Evolutionary conservation across 2,329 filamentous ascomycete genomes (phyloP).

Genomic region (Aspergillus oerlinghausenensis): DNA sequence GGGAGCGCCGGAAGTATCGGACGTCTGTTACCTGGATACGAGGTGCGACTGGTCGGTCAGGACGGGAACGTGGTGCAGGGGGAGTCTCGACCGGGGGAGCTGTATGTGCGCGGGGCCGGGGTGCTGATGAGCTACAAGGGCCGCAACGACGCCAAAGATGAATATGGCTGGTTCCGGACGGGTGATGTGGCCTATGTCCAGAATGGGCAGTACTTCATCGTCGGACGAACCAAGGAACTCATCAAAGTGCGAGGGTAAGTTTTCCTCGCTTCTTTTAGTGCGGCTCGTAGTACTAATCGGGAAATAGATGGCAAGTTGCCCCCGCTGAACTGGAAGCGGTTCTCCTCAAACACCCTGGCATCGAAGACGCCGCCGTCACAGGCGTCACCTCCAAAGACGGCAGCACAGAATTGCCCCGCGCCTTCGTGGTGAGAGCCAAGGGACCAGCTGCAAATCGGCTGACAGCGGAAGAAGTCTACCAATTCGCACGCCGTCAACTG

Average conservation of each 20-base stretch:
- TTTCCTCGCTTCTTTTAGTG: neutral
- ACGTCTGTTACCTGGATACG: slow-evolving; percentile 38
- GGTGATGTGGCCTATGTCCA: slow-evolving; percentile 39
- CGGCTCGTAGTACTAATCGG: neutral
- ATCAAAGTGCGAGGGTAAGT: slow-evolving; percentile 45
- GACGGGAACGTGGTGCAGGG: slow-evolving; percentile 27
- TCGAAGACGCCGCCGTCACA: slow-evolving; percentile 45
- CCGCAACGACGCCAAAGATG: slow-evolving; percentile 31
- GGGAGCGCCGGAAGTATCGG: slow-evolving; percentile 48
- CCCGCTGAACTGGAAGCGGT: slow-evolving; percentile 47
- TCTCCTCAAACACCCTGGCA: slow-evolving; percentile 41
- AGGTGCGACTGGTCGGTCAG: slow-evolving; percentile 32
- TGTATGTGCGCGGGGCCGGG: slow-evolving; percentile 38
- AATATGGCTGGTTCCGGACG: slow-evolving; percentile 41
- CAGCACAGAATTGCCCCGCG: slow-evolving; percentile 38
- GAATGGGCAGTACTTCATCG: slow-evolving; percentile 36
- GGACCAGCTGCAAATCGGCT: slow-evolving; percentile 19
- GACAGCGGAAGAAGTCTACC: slow-evolving; percentile 41
- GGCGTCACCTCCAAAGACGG: slow-evolving; percentile 37
- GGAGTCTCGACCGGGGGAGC: slow-evolving; percentile 35
- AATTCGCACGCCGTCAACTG: slow-evolving; percentile 37
- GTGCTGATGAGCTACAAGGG: slow-evolving; percentile 36
- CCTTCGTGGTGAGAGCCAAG: slow-evolving; percentile 41
- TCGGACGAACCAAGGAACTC: slow-evolving; percentile 41
- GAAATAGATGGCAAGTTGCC: slow-evolving; percentile 43